Percentiles rank a stretch among this genome's conserved stretches.
phyloP scores from a whole-genome alignment of 768 basidiomycete genomes.

The Leccinellum luteum region DNA sequence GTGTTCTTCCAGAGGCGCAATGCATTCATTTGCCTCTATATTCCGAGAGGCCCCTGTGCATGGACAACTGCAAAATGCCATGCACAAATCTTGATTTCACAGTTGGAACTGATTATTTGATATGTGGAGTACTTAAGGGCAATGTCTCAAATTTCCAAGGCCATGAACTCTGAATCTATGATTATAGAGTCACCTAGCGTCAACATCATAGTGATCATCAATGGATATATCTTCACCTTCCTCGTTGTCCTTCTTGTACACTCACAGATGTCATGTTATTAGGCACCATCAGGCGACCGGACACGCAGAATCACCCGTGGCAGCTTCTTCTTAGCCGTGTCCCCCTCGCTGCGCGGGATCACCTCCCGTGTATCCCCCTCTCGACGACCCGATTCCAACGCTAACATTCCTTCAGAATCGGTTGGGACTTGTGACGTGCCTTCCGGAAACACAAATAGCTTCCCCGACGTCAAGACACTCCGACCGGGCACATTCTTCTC shows the following conservation, averaged over 20 bases:
- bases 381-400: not conserved
- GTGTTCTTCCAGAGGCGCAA: no score
- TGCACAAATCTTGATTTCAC: no score
- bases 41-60: no score
- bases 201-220: not conserved
- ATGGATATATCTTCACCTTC: not conserved
- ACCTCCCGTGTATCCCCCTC: not conserved
- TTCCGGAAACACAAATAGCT: not conserved
- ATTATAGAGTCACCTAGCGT: no score
- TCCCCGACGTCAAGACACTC: slow-evolving; percentile 5
- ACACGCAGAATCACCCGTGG: slow-evolving; percentile 59
- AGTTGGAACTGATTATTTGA: no score
- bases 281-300: slow-evolving; percentile 33
- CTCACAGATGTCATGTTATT: not conserved
- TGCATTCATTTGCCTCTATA: no score
- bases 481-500: not conserved
- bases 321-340: slow-evolving; percentile 44
- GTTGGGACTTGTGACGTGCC: not conserved
- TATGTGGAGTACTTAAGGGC: no score
- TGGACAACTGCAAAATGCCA: no score
- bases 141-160: no score
- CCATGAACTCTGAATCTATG: no score
- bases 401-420: not conserved
- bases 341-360: slow-evolving; percentile 6
- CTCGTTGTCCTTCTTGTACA: not conserved